Conservation (phyloP, 805 yeast genomes). For the Candida andamanensis region DNA sequence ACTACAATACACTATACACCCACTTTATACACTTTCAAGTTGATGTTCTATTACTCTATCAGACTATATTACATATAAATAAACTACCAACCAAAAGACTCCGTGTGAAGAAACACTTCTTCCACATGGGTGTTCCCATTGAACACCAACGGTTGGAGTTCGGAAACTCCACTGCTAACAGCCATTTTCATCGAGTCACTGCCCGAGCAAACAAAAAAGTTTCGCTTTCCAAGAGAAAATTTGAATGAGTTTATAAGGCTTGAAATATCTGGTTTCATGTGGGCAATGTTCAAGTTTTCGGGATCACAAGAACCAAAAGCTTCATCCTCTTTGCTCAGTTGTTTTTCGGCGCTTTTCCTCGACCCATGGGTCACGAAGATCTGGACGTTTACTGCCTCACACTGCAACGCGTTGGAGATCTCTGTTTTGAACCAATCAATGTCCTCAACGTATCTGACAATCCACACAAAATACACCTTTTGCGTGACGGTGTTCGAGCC, state of each 20-base stretch:
- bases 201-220: slow-evolving; percentile 44
- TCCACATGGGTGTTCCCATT: slow-evolving; percentile 26
- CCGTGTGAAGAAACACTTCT: slow-evolving; percentile 49
- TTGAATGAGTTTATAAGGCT: slow-evolving; percentile 1
- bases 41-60: too few relatives aligned
- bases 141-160: slow-evolving; percentile 31
- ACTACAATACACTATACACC: too few relatives aligned
- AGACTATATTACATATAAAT: too few relatives aligned
- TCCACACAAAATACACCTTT: slow-evolving; percentile 42
- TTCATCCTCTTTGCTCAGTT: background rate
- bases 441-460: slow-evolving; percentile 27
- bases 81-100: slow-evolving; percentile 42
- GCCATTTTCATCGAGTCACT: slow-evolving; percentile 34
- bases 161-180: slow-evolving; percentile 36
- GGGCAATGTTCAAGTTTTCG: slow-evolving; percentile 10
- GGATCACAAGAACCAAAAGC: background rate
- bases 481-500: slow-evolving; percentile 14
- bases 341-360: background rate
- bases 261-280: slow-evolving; percentile 1
- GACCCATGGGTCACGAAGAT: slow-evolving; percentile 17
- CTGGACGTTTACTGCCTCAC: slow-evolving; percentile 19
- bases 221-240: slow-evolving; percentile 19
- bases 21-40: too few relatives aligned
- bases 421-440: slow-evolving; percentile 39
- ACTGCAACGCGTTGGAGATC: slow-evolving; percentile 19